Percentiles rank a stretch among this genome's conserved stretches.
These are phyloP conservation scores for Piromyces sp. DNA, from an alignment of 192 early-diverging fungal species.

Conservation along the genomic window DNA sequence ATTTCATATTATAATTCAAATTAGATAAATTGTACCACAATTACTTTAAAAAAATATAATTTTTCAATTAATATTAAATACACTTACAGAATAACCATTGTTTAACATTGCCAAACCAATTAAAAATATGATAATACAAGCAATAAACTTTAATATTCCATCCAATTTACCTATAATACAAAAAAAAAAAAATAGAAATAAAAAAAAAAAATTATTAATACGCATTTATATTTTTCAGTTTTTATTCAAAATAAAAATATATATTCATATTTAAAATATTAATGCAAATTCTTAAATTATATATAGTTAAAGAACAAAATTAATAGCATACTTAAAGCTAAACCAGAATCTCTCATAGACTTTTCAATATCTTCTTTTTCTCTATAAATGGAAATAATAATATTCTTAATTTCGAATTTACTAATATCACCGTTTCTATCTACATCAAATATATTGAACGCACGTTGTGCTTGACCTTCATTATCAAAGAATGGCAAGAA, in stretches of 20 bases:
- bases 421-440: conserved; percentile 77
- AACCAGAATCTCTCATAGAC: conserved; percentile 62
- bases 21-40: too few species aligned
- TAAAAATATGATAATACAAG: background rate
- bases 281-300: too few species aligned
- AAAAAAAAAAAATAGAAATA: too few species aligned
- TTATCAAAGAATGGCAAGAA: conserved; percentile 59
- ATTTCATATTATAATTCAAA: too few species aligned
- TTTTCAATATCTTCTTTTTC: conserved; percentile 55
- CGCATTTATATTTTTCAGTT: too few species aligned
- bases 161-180: background rate
- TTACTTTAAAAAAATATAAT: too few species aligned
- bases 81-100: background rate
- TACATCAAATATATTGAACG: conserved; percentile 72
- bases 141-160: background rate
- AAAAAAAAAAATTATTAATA: too few species aligned
- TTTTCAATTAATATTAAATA: too few species aligned
- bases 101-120: background rate
- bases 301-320: too few species aligned
- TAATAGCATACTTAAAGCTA: conserved; percentile 56
- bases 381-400: conserved; percentile 61
- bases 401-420: conserved; percentile 61
- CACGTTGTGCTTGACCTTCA: conserved; percentile 52
- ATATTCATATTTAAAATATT: too few species aligned
- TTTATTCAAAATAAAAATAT: background rate